These are phyloP conservation scores for Helicocarpus griseus DNA, from an alignment of 2,329 filamentous ascomycete genomes.

Conservation along the genomic window DNA sequence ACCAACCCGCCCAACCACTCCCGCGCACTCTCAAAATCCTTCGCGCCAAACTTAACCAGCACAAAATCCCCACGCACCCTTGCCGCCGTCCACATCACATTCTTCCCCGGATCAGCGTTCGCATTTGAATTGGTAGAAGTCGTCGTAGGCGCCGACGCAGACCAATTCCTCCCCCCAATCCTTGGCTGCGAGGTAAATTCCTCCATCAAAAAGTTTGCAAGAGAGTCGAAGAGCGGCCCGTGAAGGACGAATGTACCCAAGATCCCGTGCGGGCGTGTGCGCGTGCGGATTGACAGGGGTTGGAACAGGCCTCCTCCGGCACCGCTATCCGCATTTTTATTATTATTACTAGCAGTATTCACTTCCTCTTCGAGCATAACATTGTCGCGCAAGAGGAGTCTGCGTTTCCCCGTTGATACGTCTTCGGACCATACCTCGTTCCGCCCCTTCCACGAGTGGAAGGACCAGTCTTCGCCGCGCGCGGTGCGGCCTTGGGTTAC, in stretches of 20 bases:
- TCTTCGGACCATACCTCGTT: conserved; percentile 60
- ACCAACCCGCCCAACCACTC: conserved; percentile 73
- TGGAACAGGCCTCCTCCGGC: too few relatives aligned
- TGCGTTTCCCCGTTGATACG: conserved; percentile 34
- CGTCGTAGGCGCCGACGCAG: conserved; percentile 17
- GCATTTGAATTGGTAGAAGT: conserved; percentile 36
- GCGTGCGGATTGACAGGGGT: conserved; percentile 28
- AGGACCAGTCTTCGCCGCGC: conserved; percentile 80
- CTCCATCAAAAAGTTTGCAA: conserved; percentile 65
- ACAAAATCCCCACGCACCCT: conserved; percentile 66
- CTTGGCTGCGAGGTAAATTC: conserved; percentile 72
- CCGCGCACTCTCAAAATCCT: conserved; percentile 68
- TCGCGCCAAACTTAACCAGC: conserved; percentile 82
- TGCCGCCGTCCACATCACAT: conserved; percentile 73
- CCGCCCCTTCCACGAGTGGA: conserved; percentile 66
- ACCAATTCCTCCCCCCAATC: conserved; percentile 73
- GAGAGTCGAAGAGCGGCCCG: conserved; percentile 56
- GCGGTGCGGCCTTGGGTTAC: conserved; percentile 80
- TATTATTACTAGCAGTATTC: too few relatives aligned
- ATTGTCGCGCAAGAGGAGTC: conserved; percentile 75
- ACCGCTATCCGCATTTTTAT: too few relatives aligned
- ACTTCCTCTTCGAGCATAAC: conserved; percentile 61
- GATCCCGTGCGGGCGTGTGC: conserved; percentile 66
- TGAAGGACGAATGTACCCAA: conserved; percentile 79
- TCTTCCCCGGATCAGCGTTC: too few relatives aligned